Percentiles rank a stretch among this genome's conserved stretches.
Evolutionary conservation across 257 asterid genomes (phyloP).

Genomic region (Solanum habrochaites): DNA sequence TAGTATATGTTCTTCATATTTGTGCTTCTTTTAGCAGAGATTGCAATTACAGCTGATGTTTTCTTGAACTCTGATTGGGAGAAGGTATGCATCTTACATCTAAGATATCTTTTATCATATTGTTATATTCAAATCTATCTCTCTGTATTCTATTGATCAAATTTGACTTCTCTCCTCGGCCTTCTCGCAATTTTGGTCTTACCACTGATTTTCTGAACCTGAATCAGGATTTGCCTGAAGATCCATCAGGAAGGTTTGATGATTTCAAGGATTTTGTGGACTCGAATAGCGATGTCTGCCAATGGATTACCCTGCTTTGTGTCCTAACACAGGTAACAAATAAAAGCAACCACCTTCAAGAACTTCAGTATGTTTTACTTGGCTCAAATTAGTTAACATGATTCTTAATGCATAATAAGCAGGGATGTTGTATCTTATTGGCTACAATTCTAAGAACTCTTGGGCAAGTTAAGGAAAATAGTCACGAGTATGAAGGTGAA

Average conservation of each 20-base stretch:
- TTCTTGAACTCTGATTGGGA: constrained; percentile 32
- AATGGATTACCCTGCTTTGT: constrained; percentile 18
- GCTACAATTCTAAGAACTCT: constrained; percentile 34
- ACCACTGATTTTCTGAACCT: too few species aligned
- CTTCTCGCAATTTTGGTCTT: too few species aligned
- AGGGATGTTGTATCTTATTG: constrained; percentile 38
- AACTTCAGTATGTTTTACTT: not conserved
- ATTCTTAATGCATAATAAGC: not conserved
- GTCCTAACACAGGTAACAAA: constrained; percentile 34
- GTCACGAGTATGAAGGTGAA: not conserved
- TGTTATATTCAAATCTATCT: not conserved
- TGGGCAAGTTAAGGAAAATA: not conserved
- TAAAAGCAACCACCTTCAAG: not conserved
- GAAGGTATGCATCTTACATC: constrained; percentile 19
- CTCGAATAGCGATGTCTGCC: constrained; percentile 19
- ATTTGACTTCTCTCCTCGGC: too few species aligned
- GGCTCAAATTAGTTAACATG: not conserved
- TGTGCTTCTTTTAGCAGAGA: constrained; percentile 30
- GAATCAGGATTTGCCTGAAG: constrained; percentile 32
- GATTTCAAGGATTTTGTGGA: constrained; percentile 28
- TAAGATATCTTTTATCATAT: not conserved
- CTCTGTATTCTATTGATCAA: not conserved
- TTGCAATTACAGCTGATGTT: constrained; percentile 25
- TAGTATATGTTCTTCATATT: constrained; percentile 35
- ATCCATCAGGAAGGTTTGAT: constrained; percentile 23